Percentiles rank a stretch among this genome's conserved stretches.
These are phyloP conservation scores for Pelargonium citronellum DNA, from an alignment of 441 rosid genomes.

Conservation along the genomic window DNA sequence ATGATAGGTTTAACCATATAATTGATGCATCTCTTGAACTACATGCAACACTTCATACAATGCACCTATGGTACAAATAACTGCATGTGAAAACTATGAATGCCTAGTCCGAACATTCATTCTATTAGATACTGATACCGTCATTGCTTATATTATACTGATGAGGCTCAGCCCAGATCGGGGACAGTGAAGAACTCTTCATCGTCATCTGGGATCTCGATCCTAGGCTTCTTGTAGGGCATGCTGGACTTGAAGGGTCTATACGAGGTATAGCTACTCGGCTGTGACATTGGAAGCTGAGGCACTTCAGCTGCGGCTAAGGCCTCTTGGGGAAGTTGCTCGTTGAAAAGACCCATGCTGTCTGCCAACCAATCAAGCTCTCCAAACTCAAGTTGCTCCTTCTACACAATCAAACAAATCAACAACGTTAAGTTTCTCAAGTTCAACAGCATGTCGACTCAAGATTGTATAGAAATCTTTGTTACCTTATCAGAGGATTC, in stretches of 20 bases:
- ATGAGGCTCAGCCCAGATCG: constrained; percentile 56
- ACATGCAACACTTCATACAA: too few relatives aligned
- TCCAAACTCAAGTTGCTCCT: constrained; percentile 63
- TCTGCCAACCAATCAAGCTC: constrained; percentile 82
- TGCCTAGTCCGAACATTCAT: background rate
- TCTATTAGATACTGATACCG: background rate
- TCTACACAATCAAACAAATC: constrained; percentile 27
- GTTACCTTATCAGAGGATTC: constrained; percentile 57
- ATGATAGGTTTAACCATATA: too few relatives aligned
- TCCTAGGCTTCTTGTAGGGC: constrained; percentile 76
- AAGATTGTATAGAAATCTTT: too few relatives aligned
- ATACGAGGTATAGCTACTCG: constrained; percentile 27
- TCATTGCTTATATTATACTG: too few relatives aligned
- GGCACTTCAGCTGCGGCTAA: constrained; percentile 74
- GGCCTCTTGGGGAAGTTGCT: constrained; percentile 55
- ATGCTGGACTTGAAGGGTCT: constrained; percentile 44
- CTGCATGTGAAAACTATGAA: too few relatives aligned
- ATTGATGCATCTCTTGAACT: too few relatives aligned
- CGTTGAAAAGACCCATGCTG: constrained; percentile 52
- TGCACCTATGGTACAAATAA: too few relatives aligned
- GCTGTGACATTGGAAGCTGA: constrained; percentile 48
- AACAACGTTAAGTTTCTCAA: too few relatives aligned
- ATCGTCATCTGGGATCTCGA: constrained; percentile 48
- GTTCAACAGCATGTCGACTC: too few relatives aligned
- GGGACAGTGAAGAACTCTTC: constrained; percentile 85